These are phyloP conservation scores for Endocalyx cinctus DNA, from an alignment of 2,329 filamentous ascomycete species.

Conservation along the genomic window DNA sequence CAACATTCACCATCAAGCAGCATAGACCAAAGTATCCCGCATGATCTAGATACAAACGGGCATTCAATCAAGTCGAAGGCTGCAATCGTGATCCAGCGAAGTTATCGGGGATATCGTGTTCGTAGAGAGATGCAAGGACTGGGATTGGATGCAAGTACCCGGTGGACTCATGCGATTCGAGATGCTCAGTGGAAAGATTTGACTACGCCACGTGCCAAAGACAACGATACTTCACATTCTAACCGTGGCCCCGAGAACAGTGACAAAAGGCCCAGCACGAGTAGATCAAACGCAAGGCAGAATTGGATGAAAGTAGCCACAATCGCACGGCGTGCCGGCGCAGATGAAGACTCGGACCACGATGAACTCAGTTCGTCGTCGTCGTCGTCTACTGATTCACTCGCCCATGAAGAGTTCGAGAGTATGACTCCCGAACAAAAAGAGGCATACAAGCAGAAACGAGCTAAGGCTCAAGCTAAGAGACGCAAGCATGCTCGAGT, in stretches of 20 bases:
- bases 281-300: slow-evolving; percentile 44
- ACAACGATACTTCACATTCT: slow-evolving; percentile 8
- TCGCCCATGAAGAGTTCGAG: slow-evolving; percentile 18
- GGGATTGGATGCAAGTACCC: slow-evolving; percentile 61
- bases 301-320: slow-evolving; percentile 73
- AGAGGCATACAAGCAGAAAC: slow-evolving; percentile 33
- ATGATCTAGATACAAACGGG: neutral
- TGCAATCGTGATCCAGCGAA: slow-evolving; percentile 60
- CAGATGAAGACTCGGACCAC: slow-evolving; percentile 54
- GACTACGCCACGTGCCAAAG: slow-evolving; percentile 39
- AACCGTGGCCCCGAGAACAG: no score
- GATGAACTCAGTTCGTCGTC: slow-evolving; percentile 34
- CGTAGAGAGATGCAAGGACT: slow-evolving; percentile 67
- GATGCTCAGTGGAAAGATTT: slow-evolving; percentile 52
- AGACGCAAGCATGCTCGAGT: slow-evolving; percentile 65
- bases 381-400: slow-evolving; percentile 24
- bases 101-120: slow-evolving; percentile 72
- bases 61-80: slow-evolving; percentile 34
- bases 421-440: slow-evolving; percentile 31
- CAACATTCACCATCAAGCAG: no score
- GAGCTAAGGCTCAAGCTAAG: slow-evolving; percentile 47
- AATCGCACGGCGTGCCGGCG: slow-evolving; percentile 68
- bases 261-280: slow-evolving; percentile 13
- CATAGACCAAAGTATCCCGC: no score
- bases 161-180: slow-evolving; percentile 65